Evolutionary conservation across 805 yeast species (phyloP).

Genomic region (Suhomyces faveliae): DNA sequence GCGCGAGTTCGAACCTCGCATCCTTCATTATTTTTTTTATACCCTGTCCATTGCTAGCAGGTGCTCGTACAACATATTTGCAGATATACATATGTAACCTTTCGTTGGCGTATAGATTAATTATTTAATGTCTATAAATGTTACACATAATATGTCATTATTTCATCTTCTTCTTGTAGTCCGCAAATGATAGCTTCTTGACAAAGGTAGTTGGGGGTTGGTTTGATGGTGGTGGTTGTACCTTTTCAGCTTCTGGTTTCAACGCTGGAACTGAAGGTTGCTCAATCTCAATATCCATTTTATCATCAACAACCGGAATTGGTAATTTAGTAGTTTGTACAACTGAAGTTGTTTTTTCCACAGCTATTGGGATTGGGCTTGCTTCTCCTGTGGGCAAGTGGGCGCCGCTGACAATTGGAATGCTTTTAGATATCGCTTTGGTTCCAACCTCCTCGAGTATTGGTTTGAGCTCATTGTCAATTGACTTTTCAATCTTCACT

Average conservation of each 20-base stretch:
- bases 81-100: not conserved
- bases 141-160: slow-evolving; percentile 11
- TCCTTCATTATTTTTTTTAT: slow-evolving; percentile 34
- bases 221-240: not conserved
- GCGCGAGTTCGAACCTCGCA: slow-evolving; percentile 51
- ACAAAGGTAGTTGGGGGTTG: slow-evolving; percentile 16
- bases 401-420: not conserved
- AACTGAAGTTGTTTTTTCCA: slow-evolving; percentile 2
- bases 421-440: not conserved
- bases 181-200: slow-evolving; percentile 72
- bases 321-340: not conserved
- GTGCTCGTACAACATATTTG: not conserved
- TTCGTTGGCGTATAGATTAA: not conserved
- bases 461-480: slow-evolving; percentile 26
- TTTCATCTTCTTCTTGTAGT: slow-evolving; percentile 61
- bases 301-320: slow-evolving; percentile 3
- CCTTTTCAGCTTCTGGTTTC: not conserved
- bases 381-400: not conserved
- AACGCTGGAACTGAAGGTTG: not conserved
- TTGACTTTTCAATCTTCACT: slow-evolving; percentile 19
- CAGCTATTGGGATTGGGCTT: not conserved
- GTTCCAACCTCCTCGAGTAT: slow-evolving; percentile 17
- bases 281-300: not conserved
- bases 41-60: not conserved
- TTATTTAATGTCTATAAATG: not conserved